phyloP scores from a whole-genome alignment of 345 rosid genomes.

The Heritiera fomes region DNA sequence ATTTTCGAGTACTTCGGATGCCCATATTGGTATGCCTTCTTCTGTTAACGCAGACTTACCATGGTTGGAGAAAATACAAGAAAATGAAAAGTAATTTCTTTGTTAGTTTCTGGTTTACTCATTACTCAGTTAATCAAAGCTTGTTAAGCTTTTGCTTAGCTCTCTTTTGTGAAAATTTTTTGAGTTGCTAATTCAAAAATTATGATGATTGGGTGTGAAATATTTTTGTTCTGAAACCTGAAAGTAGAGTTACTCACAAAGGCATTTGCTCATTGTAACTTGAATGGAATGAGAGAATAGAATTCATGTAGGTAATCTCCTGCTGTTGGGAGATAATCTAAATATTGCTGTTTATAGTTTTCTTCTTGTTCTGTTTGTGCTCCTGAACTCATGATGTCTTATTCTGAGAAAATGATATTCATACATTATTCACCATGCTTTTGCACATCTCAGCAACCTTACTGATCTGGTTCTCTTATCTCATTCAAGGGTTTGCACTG shows the following conservation, averaged over 20 bases:
- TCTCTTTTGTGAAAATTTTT: neutral
- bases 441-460: neutral
- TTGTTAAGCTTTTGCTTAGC: conserved; percentile 23
- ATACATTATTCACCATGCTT: conserved; percentile 16
- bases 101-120: conserved; percentile 16
- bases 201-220: conserved; percentile 19
- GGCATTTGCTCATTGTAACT: conserved; percentile 5
- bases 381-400: conserved; percentile 17
- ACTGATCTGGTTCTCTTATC: neutral
- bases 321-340: neutral
- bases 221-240: conserved; percentile 14
- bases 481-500: neutral
- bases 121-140: conserved; percentile 22
- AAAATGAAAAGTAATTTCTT: conserved; percentile 35
- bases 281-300: conserved; percentile 21
- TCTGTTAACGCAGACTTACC: conserved; percentile 55
- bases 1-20: conserved; percentile 48
- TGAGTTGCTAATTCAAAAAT: conserved; percentile 19
- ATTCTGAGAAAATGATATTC: conserved; percentile 17
- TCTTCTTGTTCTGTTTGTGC: conserved; percentile 13
- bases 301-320: conserved; percentile 14
- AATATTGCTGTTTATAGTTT: neutral
- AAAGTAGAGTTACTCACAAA: neutral
- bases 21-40: conserved; percentile 50
- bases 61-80: conserved; percentile 58